Conservation (phyloP, 768 basidiomycete species). For the Lactarius hatsudake region DNA sequence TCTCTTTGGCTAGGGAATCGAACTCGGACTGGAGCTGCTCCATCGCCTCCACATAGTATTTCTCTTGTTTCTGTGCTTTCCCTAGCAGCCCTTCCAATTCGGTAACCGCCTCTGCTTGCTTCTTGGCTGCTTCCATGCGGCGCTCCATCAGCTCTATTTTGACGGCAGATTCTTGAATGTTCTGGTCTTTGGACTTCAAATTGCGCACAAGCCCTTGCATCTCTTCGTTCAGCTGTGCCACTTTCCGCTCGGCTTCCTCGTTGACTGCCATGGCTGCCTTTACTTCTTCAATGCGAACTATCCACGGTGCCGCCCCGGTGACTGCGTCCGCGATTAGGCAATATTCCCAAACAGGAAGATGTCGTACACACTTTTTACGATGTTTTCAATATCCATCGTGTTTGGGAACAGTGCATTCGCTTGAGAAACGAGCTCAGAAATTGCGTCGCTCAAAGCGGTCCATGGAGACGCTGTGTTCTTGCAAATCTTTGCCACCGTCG, state of each 20-base stretch:
- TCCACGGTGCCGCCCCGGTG: conserved; percentile 80
- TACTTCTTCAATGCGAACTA: conserved; percentile 75
- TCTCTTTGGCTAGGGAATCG: conserved; percentile 84
- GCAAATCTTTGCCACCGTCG: conserved; percentile 64
- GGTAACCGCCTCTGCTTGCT: conserved; percentile 78
- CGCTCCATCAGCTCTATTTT: conserved; percentile 97
- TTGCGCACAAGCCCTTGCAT: conserved; percentile 82
- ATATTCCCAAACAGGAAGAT: conserved; percentile 3
- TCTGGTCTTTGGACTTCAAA: conserved; percentile 86
- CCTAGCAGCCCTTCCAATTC: conserved; percentile 79
- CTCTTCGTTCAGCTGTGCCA: conserved; percentile 83
- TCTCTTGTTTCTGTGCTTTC: conserved; percentile 84
- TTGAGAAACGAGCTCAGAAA: conserved; percentile 69
- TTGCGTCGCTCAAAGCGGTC: conserved; percentile 71
- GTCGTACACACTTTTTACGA: conserved; percentile 65
- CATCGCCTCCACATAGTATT: conserved; percentile 89
- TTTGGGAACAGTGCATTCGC: conserved; percentile 66
- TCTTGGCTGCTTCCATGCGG: conserved; percentile 86
- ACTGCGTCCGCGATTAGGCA: conserved; percentile 41
- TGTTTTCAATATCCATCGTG: conserved; percentile 71
- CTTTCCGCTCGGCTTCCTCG: conserved; percentile 88
- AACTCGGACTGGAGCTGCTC: conserved; percentile 89
- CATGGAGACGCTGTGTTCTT: conserved; percentile 68
- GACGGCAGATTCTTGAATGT: conserved; percentile 80
- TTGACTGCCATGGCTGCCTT: conserved; percentile 82